Evolutionary conservation across 2,329 filamentous ascomycete genomes (phyloP), one percentile per base, ranked within the genome.

Genomic region (Bipolaris victoriae): DNA sequence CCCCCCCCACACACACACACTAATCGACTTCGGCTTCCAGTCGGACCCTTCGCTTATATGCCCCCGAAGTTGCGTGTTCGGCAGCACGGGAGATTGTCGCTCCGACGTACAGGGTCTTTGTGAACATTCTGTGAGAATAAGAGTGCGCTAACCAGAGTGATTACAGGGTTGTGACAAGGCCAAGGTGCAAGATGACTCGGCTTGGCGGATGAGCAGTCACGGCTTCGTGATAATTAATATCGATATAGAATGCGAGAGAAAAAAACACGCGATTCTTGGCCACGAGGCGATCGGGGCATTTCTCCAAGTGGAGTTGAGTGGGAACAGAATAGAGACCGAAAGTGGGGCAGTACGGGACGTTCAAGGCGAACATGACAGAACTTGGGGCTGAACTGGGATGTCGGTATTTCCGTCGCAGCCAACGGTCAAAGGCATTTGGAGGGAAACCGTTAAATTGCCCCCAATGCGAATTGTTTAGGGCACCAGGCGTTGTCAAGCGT

Each of bases 321-420:
- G 15, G 39, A 18, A 24, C 2, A 7, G 20, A 13, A 15, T 24
- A 41, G 26, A 41, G 39, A 16, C 39, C 20, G 20, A 24, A 41
- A 41, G 39, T n/a, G 39, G 39, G 39, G 39, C 39, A 41, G 39
- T 18, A 16, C 10, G 22, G 16, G 20, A 29, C 15, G 15, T 9
- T 26, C 16, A 44, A 26, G 43, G 55, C 43, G 36, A 48, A 31
- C 36, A 22, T 44, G 35, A 43, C 54, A 47, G 49, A 44, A 47
- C 37, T 22, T 20, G 24, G 39, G 13, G 29, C 37, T 18, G 24
- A 24, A 33, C 37, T 49, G 39, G 37, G 18, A 53, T 31, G 36
- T 37, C 37, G 33, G 15, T 16, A 11, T 13, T 22, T 15, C 33
- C 39, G 22, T 48, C 49, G 29, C 15, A 18, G 13, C 36, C 24